Conservation (phyloP, 768 basidiomycete genomes). For the Stropharia rugosoannulata region DNA sequence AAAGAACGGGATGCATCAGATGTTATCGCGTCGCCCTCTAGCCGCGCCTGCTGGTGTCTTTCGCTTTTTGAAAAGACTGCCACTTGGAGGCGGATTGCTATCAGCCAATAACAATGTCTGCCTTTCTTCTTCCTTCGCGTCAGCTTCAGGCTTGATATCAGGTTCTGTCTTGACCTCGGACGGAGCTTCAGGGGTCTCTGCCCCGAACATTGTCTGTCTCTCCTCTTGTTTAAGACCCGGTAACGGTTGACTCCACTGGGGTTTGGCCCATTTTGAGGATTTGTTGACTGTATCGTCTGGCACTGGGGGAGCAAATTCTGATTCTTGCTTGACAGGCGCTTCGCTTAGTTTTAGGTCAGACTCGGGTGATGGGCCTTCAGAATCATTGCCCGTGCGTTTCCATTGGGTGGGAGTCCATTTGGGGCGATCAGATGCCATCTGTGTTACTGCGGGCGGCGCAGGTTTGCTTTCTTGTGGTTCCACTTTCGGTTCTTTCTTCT, state of each 20-base stretch:
- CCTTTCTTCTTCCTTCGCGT: no score
- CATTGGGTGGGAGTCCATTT: conserved; percentile 25
- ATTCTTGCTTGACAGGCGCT: neutral
- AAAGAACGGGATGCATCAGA: conserved; percentile 7
- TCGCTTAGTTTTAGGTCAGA: conserved; percentile 4
- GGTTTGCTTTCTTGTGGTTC: conserved; percentile 20
- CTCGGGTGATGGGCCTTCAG: neutral
- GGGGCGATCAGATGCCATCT: conserved; percentile 6
- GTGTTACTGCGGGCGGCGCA: conserved; percentile 12
- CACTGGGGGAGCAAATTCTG: neutral
- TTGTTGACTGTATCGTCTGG: neutral
- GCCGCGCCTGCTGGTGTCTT: conserved; percentile 26
- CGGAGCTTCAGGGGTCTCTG: conserved; percentile 9
- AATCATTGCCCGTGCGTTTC: conserved; percentile 13
- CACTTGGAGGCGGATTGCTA: conserved; percentile 10
- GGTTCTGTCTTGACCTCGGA: conserved; percentile 13
- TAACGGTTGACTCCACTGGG: conserved; percentile 28
- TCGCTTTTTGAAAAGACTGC: conserved; percentile 31
- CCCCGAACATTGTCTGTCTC: conserved; percentile 15
- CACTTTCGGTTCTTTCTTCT: conserved; percentile 44
- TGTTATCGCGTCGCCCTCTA: conserved; percentile 25
- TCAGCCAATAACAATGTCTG: conserved; percentile 4
- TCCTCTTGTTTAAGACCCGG: conserved; percentile 19
- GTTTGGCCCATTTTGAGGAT: conserved; percentile 26
- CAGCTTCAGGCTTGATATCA: conserved; percentile 14